A percentile compares a stretch with the other conserved stretches of the same genome.
Evolutionary conservation across 495 filamentous ascomycete species (phyloP).

Genomic region (Penicillium daleae): DNA sequence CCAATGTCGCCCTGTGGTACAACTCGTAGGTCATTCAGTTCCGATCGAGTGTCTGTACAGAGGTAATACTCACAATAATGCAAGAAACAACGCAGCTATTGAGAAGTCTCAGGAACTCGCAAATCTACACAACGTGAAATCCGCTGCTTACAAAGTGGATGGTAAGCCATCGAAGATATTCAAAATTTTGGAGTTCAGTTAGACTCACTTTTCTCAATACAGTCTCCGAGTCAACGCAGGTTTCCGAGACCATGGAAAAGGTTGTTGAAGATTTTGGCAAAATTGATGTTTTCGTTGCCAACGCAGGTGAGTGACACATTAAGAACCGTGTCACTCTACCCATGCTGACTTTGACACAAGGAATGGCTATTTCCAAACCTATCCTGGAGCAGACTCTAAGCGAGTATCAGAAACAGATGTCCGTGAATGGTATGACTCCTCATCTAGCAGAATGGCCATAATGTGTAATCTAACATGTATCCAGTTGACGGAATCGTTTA

Average conservation of each 20-base stretch:
- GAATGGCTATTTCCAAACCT: constrained; percentile 56
- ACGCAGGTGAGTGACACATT: constrained; percentile 23
- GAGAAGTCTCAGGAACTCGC: constrained; percentile 37
- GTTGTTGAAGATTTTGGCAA: constrained; percentile 50
- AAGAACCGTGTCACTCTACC: not conserved
- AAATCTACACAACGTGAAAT: constrained; percentile 36
- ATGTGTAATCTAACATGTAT: not conserved
- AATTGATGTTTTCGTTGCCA: constrained; percentile 55
- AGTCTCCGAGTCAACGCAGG: constrained; percentile 43
- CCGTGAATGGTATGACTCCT: constrained; percentile 40
- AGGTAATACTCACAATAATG: not conserved
- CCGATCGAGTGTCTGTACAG: not conserved
- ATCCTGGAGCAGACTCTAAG: constrained; percentile 51
- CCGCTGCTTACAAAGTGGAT: constrained; percentile 46
- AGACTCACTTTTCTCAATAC: not conserved
- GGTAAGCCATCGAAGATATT: constrained; percentile 17
- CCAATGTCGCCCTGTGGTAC: constrained; percentile 42
- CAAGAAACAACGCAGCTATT: constrained; percentile 40
- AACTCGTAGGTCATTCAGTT: constrained; percentile 36
- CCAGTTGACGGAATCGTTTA: constrained; percentile 39
- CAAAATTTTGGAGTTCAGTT: not conserved
- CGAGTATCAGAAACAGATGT: constrained; percentile 51
- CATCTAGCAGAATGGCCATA: not conserved
- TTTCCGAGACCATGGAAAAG: constrained; percentile 35
- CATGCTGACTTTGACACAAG: constrained; percentile 22